A percentile compares a stretch with the other conserved stretches of the same genome.
These are phyloP conservation scores for Cladobotryum mycophilum DNA, from an alignment of 2,329 filamentous ascomycete species.

Conservation along the genomic window DNA sequence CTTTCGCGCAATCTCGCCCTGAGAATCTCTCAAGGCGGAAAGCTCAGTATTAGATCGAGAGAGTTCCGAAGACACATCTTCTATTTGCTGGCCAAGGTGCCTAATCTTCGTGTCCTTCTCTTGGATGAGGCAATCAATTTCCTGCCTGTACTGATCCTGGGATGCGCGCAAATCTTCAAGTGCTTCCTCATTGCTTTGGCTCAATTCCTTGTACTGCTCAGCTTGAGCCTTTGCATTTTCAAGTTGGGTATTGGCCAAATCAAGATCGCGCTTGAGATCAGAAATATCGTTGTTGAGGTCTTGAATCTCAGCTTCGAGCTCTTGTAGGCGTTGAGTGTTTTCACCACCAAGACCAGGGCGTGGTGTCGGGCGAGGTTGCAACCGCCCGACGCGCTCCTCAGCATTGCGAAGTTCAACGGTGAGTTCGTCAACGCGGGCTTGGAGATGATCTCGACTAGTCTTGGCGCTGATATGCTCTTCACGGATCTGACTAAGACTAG, in stretches of 20 bases:
- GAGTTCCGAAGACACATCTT: slow-evolving; percentile 79
- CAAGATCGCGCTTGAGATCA: slow-evolving; percentile 80
- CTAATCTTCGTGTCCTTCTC: slow-evolving; percentile 75
- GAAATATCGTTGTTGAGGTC: slow-evolving; percentile 78
- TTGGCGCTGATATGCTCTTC: slow-evolving; percentile 83
- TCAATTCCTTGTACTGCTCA: slow-evolving; percentile 84
- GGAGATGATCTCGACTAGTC: slow-evolving; percentile 82
- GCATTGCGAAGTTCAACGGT: slow-evolving; percentile 81
- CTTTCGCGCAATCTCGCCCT: slow-evolving; percentile 64
- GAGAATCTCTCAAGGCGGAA: slow-evolving; percentile 69
- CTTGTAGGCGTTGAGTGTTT: slow-evolving; percentile 40
- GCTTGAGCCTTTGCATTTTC: slow-evolving; percentile 74
- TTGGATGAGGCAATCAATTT: slow-evolving; percentile 68
- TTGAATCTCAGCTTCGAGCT: slow-evolving; percentile 58
- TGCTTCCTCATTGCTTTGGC: slow-evolving; percentile 81
- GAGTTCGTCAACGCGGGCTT: slow-evolving; percentile 81
- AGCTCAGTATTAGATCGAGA: slow-evolving; percentile 76
- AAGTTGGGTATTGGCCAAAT: slow-evolving; percentile 72
- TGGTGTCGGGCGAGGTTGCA: slow-evolving; percentile 72
- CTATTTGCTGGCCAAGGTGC: slow-evolving; percentile 75
- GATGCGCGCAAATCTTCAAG: slow-evolving; percentile 72
- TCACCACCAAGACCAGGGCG: slow-evolving; percentile 43
- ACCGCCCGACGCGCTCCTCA: slow-evolving; percentile 75
- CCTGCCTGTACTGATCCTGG: slow-evolving; percentile 80
- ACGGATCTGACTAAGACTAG: slow-evolving; percentile 70